Percentiles rank a stretch among this genome's conserved stretches.
These are phyloP conservation scores for Trichosanthes truncata DNA, from an alignment of 306 rosid genomes.

Conservation along the genomic window DNA sequence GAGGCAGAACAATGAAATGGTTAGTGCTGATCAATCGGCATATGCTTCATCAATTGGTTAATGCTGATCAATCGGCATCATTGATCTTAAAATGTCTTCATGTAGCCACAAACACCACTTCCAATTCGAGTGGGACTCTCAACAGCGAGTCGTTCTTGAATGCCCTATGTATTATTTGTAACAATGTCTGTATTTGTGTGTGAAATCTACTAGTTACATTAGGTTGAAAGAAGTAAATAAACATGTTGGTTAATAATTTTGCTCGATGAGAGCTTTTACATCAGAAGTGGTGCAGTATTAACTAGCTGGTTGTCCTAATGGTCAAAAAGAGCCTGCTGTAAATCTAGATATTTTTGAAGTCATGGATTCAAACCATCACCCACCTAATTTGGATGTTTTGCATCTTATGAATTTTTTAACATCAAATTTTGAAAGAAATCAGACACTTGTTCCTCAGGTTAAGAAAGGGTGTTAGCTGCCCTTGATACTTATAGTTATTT, in stretches of 20 bases:
- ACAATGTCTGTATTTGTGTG: background rate
- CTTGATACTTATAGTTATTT: background rate
- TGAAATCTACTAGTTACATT: background rate
- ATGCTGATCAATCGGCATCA: background rate
- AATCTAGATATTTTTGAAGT: background rate
- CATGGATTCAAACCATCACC: background rate
- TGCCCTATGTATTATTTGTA: background rate
- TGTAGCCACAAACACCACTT: background rate
- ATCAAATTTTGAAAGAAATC: background rate
- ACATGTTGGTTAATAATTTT: background rate
- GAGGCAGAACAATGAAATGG: background rate
- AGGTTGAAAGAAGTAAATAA: background rate
- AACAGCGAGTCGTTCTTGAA: background rate
- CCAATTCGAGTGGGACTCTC: background rate
- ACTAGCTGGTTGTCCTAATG: background rate
- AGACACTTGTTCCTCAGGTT: background rate
- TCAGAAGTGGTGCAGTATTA: background rate
- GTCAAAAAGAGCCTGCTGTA: background rate
- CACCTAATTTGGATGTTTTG: background rate
- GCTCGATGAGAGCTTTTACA: background rate
- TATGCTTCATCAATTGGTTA: background rate
- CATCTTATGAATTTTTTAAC: background rate
- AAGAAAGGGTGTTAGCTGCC: background rate
- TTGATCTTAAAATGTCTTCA: background rate
- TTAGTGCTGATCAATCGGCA: background rate